Base-by-base conservation (phyloP, 768 basidiomycete species). In the Mycena rosella region DNA sequence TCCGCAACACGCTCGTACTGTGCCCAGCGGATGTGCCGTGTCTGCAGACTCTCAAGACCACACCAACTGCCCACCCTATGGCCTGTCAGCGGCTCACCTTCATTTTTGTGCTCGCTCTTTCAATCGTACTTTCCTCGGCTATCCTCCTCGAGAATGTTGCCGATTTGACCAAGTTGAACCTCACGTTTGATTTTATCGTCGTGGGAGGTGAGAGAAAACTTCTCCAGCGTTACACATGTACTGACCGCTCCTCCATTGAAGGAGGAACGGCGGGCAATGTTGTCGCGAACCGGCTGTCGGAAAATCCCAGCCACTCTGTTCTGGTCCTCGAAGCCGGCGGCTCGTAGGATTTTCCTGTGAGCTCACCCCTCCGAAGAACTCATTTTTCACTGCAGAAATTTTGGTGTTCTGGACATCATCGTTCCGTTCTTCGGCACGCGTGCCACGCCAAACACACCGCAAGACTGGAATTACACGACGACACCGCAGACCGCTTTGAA, bases 261-360 rank as follows among this genome's bases (percentile, higher is more conserved):
- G 73, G 72, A 60, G 79, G 80, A 0, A 74, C 76, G n/a, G 78
- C 76, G 3, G 81, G 81, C 34, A 74, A 72, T 53, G 78, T 79
- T 18, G 40, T 82, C 7, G 80, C 80, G 6, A 81, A 75, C 54
- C 68, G 81, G 11, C 71, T 81, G 1, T 71, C 78, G 2, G 79
- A 80, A 63, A 77, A 83, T 72, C 69, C 73, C 0, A 59, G 62
- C 2, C 55, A 72, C 29, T 74, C 62, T 7, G 76, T 82, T 20
- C 77, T 82, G 7, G 61, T 81, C 5, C 63, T 82, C 2, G 81
- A 82, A 66, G 76, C 77, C 15, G 78, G 78, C 8, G 70, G 70
- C 36, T 69, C 73, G 77, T 77, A 54, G 30, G 72, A n/a, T 47
- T 14, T 14, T 9, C 20, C 10, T 26, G 7, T 6, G 26, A 24